A percentile compares a stretch with the other conserved stretches of the same genome.
Evolutionary conservation across 208 protist species (phyloP).

Genomic region (Acanthamoeba royreba): DNA sequence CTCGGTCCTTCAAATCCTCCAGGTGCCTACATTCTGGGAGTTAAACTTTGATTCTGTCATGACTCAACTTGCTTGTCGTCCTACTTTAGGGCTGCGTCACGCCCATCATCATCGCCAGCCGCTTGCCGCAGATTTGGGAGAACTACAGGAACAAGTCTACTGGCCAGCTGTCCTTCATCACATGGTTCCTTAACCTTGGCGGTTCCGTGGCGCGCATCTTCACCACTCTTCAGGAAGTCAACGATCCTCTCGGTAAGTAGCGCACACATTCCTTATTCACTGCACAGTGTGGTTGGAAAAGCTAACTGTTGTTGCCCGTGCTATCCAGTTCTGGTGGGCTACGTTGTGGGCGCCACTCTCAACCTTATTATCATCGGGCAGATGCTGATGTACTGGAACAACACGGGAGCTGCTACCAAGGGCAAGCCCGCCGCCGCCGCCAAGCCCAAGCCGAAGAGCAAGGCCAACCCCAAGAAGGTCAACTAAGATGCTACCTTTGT

Average conservation of each 20-base stretch:
- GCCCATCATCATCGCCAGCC: constrained; percentile 47
- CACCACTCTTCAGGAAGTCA: constrained; percentile 65
- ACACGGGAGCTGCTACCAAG: neutral
- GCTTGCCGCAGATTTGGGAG: constrained; percentile 61
- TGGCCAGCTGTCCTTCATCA: constrained; percentile 71
- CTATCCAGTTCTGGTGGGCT: constrained; percentile 50
- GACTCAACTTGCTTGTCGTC: neutral
- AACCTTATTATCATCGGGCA: constrained; percentile 62
- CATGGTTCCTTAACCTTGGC: constrained; percentile 60
- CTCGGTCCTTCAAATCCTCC: neutral
- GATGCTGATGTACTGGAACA: constrained; percentile 63
- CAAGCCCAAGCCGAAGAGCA: neutral
- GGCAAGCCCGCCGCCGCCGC: neutral
- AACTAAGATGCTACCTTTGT: neutral
- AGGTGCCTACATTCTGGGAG: neutral
- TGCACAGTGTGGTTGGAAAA: neutral
- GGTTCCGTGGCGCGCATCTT: constrained; percentile 66
- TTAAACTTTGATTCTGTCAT: neutral
- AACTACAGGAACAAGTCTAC: constrained; percentile 58
- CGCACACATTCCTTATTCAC: neutral
- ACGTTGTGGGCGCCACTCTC: constrained; percentile 43
- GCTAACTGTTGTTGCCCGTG: neutral
- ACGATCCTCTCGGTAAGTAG: constrained; percentile 4
- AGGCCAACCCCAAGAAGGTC: neutral
- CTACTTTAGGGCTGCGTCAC: neutral